Evolutionary conservation across 129 eudicot species (phyloP), one percentile per base, ranked within the genome.

Genomic region (Pulicaria dysenterica): DNA sequence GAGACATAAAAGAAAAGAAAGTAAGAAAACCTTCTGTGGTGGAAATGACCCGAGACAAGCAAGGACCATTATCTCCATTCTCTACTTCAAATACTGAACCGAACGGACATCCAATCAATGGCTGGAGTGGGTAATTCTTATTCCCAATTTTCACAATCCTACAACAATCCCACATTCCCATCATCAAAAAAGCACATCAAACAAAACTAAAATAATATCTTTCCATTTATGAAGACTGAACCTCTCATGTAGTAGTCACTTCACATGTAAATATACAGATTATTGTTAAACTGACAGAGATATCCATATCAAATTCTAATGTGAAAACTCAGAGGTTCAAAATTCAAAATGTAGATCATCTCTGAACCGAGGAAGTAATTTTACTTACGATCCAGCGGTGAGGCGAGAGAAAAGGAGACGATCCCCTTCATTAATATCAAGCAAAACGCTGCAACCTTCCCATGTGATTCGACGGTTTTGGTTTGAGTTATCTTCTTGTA

Each of bases 361-460:
- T 66, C 4, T 16, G 39, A 61, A 39, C 11, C 39, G 11, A 61
- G 13, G 42, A 34, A 63, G 41, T 34, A 44, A 68, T 14, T 24
- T 24, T 11, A 66, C 85, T 75, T 80, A 94, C 97, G 97, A 81
- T 81, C 84, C 89, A 19, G 90, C 57, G 15, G 96, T 87, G 42
- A 94, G 98, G 51, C 98, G 95, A 49, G 96, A 90, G 69, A 94
- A 94, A 75, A 86, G 80, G 34, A 94, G 75, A 8, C 95, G 89
- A 69, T 94, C 97, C 6, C 96, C 98, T 41, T 90, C 97, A 63
- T 94, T 94, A 46, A 90, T 84, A 61, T 94, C 98, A 4, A 94
- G 91, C 85, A 94, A 75, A 43, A 94, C 97, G 46, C 88, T 94
- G 74, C 98, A 94, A 36, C 98, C 98, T 81, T 90, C 96, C 95